Base-by-base conservation (phyloP, 2,329 filamentous ascomycete genomes). In the Fusarium succisae region DNA sequence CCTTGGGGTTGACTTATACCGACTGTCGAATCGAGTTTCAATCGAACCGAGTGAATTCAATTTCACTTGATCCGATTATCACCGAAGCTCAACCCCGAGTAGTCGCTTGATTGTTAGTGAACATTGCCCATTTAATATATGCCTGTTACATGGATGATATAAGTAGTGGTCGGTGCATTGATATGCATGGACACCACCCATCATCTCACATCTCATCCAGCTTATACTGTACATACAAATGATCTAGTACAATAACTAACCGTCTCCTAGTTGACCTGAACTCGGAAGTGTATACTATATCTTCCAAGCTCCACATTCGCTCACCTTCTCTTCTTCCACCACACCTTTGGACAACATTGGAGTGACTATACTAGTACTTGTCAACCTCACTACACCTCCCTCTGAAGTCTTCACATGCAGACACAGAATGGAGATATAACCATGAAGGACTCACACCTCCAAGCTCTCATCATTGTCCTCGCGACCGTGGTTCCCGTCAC, bases 381-480 rank as follows among this genome's bases (percentile, higher is more conserved):
- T n/a, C 41, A 18, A 48, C 18, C 20, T 28, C 54, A 56, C 28
- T 45, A 26, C 54, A 24, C 38, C 54, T 32, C 38, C 28, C 53
- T 55, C 44, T 53, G 44, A n/a, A 41, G 55, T 51, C 48, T 45
- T 63, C 44, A 44, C 54, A 63, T 41, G 47, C 41, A 66, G 53
- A 45, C 66, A 26, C 67, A 76, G 54, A 53, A 79, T 79, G 77
- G 73, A 67, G 62, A 66, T 64, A 76, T 57, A 72, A 73, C 45
- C 38, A 79, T 79, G 77, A 77, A 73, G 39, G 63, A 68, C 51
- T 72, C 72, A 38, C 76, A 80, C 74, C 81, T 82, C 75, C 81
- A 82, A 48, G 86, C 81, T 13, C 81, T 87, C 35, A 83, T 87
- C 69, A 87, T 90, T 71, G 83, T 85, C 55, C 82, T 91, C 43